phyloP scores from a whole-genome alignment of 2,329 filamentous ascomycete genomes.

The Penicillium thymicola region DNA sequence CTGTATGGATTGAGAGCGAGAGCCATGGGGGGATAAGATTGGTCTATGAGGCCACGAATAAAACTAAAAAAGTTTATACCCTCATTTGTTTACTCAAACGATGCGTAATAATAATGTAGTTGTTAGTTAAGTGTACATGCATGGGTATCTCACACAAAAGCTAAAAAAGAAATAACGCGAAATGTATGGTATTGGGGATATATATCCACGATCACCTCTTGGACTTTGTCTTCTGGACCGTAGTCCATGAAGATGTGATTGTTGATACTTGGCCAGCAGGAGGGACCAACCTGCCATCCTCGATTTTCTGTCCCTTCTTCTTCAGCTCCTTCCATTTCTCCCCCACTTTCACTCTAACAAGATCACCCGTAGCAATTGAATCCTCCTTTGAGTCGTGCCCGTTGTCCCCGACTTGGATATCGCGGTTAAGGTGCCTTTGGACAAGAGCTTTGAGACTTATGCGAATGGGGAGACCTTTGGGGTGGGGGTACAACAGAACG shows the following conservation, averaged over 20 bases:
- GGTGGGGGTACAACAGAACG: conserved; percentile 77
- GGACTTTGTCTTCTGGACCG: background rate
- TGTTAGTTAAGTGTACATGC: background rate
- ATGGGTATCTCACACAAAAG: background rate
- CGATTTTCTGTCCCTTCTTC: conserved; percentile 63
- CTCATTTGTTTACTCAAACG: background rate
- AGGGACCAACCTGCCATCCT: conserved; percentile 44
- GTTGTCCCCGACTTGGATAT: conserved; percentile 69
- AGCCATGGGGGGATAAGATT: conserved; percentile 22
- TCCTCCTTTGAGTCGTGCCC: conserved; percentile 95
- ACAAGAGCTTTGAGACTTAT: conserved; percentile 74
- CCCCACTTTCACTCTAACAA: conserved; percentile 69
- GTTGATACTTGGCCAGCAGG: conserved; percentile 23
- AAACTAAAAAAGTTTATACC: conserved; percentile 25
- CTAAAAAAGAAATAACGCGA: background rate
- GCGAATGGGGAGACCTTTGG: conserved; percentile 67
- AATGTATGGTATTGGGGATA: background rate
- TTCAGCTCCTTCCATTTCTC: conserved; percentile 68
- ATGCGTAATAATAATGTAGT: background rate
- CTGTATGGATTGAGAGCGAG: conserved; percentile 14
- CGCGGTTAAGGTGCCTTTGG: conserved; percentile 64
- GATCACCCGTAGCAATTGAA: conserved; percentile 79
- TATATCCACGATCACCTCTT: background rate
- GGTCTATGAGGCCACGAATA: conserved; percentile 22
- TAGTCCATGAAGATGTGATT: background rate